Evolutionary conservation across 768 basidiomycete species (phyloP).

Genomic region (Candolleomyces efflorescens): DNA sequence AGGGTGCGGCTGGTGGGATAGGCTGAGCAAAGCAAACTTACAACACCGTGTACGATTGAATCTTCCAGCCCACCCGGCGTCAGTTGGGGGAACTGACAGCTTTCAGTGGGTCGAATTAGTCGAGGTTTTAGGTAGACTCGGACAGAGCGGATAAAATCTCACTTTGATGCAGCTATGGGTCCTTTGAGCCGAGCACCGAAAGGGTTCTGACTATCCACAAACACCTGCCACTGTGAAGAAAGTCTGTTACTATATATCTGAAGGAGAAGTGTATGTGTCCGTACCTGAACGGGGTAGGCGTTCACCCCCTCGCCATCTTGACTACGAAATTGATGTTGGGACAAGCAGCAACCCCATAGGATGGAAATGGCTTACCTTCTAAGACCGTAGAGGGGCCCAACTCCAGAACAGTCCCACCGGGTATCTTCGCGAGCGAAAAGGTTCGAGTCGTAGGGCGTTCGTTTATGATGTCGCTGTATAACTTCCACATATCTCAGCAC

Average conservation of each 20-base stretch:
- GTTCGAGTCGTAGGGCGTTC: conserved; percentile 47
- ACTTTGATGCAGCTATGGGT: conserved; percentile 42
- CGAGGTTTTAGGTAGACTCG: no score
- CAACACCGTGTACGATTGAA: conserved; percentile 39
- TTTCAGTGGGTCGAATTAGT: conserved; percentile 11
- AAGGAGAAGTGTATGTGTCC: background rate
- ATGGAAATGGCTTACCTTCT: conserved; percentile 19
- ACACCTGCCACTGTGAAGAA: conserved; percentile 38
- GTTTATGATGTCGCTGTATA: conserved; percentile 51
- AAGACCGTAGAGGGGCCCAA: conserved; percentile 33
- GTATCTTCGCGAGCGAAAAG: conserved; percentile 47
- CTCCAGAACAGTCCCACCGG: conserved; percentile 38
- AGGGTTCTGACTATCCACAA: conserved; percentile 33
- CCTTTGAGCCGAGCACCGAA: conserved; percentile 36
- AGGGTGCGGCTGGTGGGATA: background rate
- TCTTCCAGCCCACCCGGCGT: conserved; percentile 42
- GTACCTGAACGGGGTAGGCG: conserved; percentile 24
- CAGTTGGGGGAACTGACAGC: conserved; percentile 49
- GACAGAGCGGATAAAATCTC: conserved; percentile 9
- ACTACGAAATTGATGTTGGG: conserved; percentile 9
- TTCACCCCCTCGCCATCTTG: conserved; percentile 1
- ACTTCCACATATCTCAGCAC: conserved; percentile 45
- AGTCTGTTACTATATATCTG: background rate
- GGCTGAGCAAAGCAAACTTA: conserved; percentile 13
- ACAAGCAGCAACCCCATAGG: background rate